These are phyloP conservation scores for Leccinum sublutescens DNA, from an alignment of 768 basidiomycete genomes.

Conservation along the genomic window DNA sequence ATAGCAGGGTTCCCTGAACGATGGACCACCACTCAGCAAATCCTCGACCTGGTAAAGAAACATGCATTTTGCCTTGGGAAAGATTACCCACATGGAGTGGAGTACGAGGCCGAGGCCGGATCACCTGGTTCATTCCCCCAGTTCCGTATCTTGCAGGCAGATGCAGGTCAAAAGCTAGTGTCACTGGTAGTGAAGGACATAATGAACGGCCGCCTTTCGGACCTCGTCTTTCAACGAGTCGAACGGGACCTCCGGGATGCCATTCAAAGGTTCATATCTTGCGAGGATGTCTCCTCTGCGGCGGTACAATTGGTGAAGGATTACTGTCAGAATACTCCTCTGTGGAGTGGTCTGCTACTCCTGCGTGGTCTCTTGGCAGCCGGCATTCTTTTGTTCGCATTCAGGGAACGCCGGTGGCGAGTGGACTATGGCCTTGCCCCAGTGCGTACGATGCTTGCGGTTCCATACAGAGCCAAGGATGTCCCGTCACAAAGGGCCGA, in stretches of 20 bases:
- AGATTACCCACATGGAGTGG: constrained; percentile 11
- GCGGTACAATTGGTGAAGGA: constrained; percentile 9
- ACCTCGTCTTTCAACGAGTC: constrained; percentile 17
- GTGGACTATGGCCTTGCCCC: constrained; percentile 39
- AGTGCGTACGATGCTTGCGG: constrained; percentile 34
- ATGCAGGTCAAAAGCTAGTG: constrained; percentile 14
- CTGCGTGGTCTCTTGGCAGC: constrained; percentile 36
- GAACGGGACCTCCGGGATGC: background rate
- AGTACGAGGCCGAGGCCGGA: constrained; percentile 15
- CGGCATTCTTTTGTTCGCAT: constrained; percentile 31
- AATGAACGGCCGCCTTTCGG: constrained; percentile 13
- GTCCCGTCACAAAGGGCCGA: constrained; percentile 37
- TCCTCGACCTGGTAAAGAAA: constrained; percentile 27
- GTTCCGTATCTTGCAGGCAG: constrained; percentile 20
- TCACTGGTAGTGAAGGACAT: constrained; percentile 15
- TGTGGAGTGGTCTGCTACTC: constrained; percentile 29
- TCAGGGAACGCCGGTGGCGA: constrained; percentile 37
- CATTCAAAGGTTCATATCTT: constrained; percentile 26
- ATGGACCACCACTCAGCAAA: constrained; percentile 34
- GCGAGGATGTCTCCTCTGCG: background rate
- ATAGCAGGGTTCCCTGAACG: constrained; percentile 33
- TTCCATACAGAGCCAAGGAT: constrained; percentile 40
- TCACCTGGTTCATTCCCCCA: constrained; percentile 22
- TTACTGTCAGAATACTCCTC: background rate
- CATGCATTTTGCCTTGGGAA: constrained; percentile 12